Conservation (phyloP, 1,139 yeast species). For the Pichia sp. region DNA sequence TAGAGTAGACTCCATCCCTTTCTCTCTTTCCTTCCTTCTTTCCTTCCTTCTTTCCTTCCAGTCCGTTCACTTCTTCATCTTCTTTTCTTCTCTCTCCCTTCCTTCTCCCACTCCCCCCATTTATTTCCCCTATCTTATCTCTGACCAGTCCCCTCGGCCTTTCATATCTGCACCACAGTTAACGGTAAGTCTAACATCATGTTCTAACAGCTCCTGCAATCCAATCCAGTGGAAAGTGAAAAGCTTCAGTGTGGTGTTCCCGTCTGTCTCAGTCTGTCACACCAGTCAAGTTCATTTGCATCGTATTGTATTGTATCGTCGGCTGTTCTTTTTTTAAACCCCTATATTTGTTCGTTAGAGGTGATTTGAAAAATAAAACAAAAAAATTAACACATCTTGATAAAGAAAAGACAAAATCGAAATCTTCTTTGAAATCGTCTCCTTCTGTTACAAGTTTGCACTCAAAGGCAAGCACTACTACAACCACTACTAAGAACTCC, state of each 20-base stretch:
- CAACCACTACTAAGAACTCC: background rate
- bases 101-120: background rate
- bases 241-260: too few relatives aligned
- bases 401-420: slow-evolving; percentile 4
- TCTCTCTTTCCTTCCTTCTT: too few relatives aligned
- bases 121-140: too few relatives aligned
- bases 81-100: background rate
- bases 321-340: background rate
- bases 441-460: background rate
- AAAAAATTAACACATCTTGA: slow-evolving; percentile 4
- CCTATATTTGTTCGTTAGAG: background rate
- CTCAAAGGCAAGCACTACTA: background rate
- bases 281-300: background rate
- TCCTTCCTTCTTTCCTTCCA: too few relatives aligned
- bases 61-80: background rate
- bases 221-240: too few relatives aligned
- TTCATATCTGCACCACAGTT: too few relatives aligned
- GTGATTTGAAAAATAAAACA: slow-evolving; percentile 8
- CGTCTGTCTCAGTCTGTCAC: too few relatives aligned
- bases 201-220: too few relatives aligned
- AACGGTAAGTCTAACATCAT: background rate
- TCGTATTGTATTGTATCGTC: background rate
- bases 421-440: slow-evolving; percentile 2
- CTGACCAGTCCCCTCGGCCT: background rate
- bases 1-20: too few relatives aligned